Evolutionary conservation across 306 rosid species (phyloP).

Genomic region (Ormosia emarginata): DNA sequence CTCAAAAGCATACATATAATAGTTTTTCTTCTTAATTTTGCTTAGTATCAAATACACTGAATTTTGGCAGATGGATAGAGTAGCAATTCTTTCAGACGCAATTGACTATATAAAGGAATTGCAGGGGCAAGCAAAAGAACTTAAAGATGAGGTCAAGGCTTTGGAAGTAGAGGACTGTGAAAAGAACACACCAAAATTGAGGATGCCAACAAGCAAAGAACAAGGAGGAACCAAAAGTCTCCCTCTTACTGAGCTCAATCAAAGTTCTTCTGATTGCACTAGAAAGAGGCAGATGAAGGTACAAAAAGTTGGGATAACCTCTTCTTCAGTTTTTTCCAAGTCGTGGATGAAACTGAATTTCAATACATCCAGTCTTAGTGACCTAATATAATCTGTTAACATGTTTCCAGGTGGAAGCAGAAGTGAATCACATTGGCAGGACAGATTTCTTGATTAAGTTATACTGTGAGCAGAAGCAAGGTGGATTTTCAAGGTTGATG

Average conservation of each 20-base stretch:
- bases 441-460: constrained; percentile 51
- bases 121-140: constrained; percentile 40
- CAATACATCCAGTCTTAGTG: not conserved
- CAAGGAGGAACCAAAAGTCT: constrained; percentile 16
- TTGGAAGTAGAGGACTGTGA: constrained; percentile 45
- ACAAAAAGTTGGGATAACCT: not conserved
- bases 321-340: not conserved
- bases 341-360: not conserved
- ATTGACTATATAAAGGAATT: constrained; percentile 64
- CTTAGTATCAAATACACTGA: not conserved
- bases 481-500: constrained; percentile 61
- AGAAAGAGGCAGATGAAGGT: constrained; percentile 39
- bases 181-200: constrained; percentile 23
- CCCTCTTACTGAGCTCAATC: constrained; percentile 27
- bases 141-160: constrained; percentile 44
- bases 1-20: not conserved
- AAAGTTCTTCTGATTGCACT: constrained; percentile 20
- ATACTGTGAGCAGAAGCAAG: constrained; percentile 42
- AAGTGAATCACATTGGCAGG: constrained; percentile 54
- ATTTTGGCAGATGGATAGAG: constrained; percentile 66
- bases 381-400: constrained; percentile 1
- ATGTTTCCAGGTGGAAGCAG: constrained; percentile 49
- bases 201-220: constrained; percentile 8
- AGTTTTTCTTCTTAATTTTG: not conserved
- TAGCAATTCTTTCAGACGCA: constrained; percentile 67